These are phyloP conservation scores for Pinus tabuliformis DNA, from an alignment of 75 land plant species.

Conservation along the genomic window DNA sequence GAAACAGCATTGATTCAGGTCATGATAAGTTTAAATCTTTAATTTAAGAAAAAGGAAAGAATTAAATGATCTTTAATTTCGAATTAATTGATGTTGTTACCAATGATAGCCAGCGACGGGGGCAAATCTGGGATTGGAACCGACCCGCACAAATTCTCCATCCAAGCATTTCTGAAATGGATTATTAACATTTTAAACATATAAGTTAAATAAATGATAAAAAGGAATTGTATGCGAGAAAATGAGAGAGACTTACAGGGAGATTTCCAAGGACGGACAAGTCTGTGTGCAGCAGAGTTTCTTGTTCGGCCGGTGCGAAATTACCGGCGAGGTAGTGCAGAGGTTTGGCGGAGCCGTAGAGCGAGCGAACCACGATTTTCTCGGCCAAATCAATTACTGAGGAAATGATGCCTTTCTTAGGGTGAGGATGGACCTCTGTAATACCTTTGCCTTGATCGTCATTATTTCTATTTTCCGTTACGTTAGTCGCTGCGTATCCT, in stretches of 20 bases:
- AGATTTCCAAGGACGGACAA: constrained; percentile 49
- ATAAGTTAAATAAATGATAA: neutral
- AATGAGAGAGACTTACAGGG: constrained; percentile 39
- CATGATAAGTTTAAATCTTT: no score
- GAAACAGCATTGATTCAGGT: no score
- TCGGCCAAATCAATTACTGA: constrained; percentile 44
- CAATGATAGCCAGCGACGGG: constrained; percentile 92
- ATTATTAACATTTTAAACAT: neutral
- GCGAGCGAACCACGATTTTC: constrained; percentile 33
- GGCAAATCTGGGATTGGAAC: constrained; percentile 83
- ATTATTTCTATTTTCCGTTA: no score
- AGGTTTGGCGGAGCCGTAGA: constrained; percentile 41
- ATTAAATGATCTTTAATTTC: no score
- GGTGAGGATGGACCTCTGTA: constrained; percentile 29
- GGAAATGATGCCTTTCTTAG: constrained; percentile 40
- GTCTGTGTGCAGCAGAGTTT: constrained; percentile 53
- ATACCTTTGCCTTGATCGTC: no score
- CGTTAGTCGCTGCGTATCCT: no score
- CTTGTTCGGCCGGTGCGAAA: constrained; percentile 56
- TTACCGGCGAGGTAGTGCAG: constrained; percentile 59
- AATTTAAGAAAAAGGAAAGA: no score
- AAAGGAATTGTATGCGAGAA: neutral
- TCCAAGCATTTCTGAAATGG: constrained; percentile 72
- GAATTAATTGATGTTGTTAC: constrained; percentile 14
- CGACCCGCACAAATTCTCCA: constrained; percentile 89